These are phyloP conservation scores for Penicillium coffeae DNA, from an alignment of 495 filamentous ascomycete species.

Conservation along the genomic window DNA sequence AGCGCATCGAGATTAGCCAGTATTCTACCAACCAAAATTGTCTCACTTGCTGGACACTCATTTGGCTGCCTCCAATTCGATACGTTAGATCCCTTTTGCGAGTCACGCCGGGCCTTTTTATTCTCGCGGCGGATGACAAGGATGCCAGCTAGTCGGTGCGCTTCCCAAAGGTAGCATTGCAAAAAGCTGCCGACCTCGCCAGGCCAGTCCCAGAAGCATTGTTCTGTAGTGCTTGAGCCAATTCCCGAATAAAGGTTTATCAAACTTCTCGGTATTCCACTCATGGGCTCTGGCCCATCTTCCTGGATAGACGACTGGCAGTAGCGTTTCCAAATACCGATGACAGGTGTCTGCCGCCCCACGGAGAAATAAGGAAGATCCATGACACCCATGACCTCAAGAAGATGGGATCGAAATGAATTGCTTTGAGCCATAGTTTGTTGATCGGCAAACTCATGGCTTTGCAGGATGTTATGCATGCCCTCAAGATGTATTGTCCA, in stretches of 20 bases:
- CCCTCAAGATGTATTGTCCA: constrained; percentile 41
- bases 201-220: constrained; percentile 35
- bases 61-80: constrained; percentile 7
- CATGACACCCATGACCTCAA: constrained; percentile 40
- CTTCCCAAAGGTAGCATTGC: constrained; percentile 37
- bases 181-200: constrained; percentile 25
- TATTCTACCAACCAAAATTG: constrained; percentile 24
- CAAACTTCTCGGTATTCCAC: constrained; percentile 29
- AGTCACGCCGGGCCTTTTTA: neutral
- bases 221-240: constrained; percentile 22
- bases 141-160: constrained; percentile 32
- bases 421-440: constrained; percentile 1
- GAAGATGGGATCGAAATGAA: constrained; percentile 26
- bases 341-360: constrained; percentile 24
- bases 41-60: constrained; percentile 14
- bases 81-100: neutral
- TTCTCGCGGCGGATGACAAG: constrained; percentile 15
- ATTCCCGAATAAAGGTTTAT: constrained; percentile 32
- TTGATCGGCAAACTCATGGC: constrained; percentile 9
- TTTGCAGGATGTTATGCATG: constrained; percentile 33
- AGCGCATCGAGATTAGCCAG: constrained; percentile 32
- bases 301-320: constrained; percentile 16
- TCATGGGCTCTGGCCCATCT: constrained; percentile 28
- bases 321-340: constrained; percentile 32
- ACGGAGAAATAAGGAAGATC: constrained; percentile 29